phyloP scores from a whole-genome alignment of 257 asterid species.

The Fraxinus pennsylvanica region DNA sequence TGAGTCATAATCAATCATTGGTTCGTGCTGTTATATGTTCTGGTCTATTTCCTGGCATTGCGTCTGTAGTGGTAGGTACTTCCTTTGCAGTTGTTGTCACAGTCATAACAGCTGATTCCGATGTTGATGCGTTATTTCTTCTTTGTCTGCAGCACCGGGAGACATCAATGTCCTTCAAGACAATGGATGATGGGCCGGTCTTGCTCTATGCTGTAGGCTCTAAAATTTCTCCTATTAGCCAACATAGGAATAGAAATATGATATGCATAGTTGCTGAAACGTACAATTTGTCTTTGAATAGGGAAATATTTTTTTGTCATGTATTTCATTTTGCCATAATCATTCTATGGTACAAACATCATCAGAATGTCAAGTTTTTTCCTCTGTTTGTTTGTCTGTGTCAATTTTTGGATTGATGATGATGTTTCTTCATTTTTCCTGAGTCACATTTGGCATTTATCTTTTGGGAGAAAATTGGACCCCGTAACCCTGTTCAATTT shows the following conservation, averaged over 20 bases:
- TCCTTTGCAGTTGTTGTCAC: constrained; percentile 9
- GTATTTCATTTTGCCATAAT: neutral
- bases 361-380: neutral
- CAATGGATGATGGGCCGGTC: constrained; percentile 98
- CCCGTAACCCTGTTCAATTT: constrained; percentile 1
- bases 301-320: constrained; percentile 1
- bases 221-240: constrained; percentile 14
- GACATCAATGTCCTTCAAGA: constrained; percentile 95
- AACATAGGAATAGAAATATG: constrained; percentile 12
- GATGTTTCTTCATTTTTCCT: neutral
- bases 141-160: constrained; percentile 78
- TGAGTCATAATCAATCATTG: constrained; percentile 88
- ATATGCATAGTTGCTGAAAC: constrained; percentile 23
- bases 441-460: constrained; percentile 2
- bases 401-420: neutral
- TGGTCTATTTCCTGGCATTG: constrained; percentile 92
- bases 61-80: constrained; percentile 84
- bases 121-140: constrained; percentile 18
- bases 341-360: constrained; percentile 6
- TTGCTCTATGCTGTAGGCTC: constrained; percentile 86
- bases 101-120: neutral
- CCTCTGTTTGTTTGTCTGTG: neutral
- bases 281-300: constrained; percentile 4
- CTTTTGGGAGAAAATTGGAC: constrained; percentile 11
- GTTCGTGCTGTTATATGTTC: constrained; percentile 99